Evolutionary conservation across 106 monocot species (phyloP).

Genomic region (Hemerocallis citrina): DNA sequence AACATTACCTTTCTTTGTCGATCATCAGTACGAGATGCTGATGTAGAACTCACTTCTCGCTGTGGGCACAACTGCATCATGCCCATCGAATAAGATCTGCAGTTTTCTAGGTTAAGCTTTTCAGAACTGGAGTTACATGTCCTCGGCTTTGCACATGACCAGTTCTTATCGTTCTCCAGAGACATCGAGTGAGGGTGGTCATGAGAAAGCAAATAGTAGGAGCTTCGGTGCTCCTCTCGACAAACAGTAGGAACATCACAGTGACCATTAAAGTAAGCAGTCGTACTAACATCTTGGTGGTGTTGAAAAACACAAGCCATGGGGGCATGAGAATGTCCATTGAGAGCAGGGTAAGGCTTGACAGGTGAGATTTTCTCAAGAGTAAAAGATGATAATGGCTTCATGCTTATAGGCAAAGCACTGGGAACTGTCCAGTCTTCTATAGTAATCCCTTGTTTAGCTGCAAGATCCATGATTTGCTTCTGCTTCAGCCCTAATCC

Average conservation of each 20-base stretch:
- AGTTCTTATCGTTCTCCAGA: conserved; percentile 8
- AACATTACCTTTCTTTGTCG: conserved; percentile 12
- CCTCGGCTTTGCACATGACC: conserved; percentile 10
- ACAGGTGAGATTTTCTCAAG: conserved; percentile 10
- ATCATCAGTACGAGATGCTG: conserved; percentile 8
- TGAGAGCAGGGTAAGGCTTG: conserved; percentile 6
- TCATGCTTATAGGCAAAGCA: conserved; percentile 11
- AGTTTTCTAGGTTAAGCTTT: conserved; percentile 18
- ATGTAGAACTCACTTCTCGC: conserved; percentile 7
- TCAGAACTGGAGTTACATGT: conserved; percentile 17
- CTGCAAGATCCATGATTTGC: conserved; percentile 65
- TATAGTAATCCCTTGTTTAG: conserved; percentile 74
- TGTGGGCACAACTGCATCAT: conserved; percentile 6
- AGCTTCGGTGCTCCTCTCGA: conserved; percentile 51
- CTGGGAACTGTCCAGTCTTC: conserved; percentile 51
- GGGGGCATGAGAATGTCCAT: conserved; percentile 17
- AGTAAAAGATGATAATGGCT: conserved; percentile 15
- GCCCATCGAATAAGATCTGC: conserved; percentile 3
- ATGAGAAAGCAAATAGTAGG: conserved; percentile 47
- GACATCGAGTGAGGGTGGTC: conserved; percentile 17
- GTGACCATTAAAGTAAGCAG: conserved; percentile 23
- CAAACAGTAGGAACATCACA: conserved; percentile 24
- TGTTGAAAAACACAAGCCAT: conserved; percentile 39
- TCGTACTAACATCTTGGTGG: conserved; percentile 39
- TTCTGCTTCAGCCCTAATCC: conserved; percentile 82